Base-by-base conservation (phyloP, 2,329 filamentous ascomycete species). In the Arthrobotrys sinensis region DNA sequence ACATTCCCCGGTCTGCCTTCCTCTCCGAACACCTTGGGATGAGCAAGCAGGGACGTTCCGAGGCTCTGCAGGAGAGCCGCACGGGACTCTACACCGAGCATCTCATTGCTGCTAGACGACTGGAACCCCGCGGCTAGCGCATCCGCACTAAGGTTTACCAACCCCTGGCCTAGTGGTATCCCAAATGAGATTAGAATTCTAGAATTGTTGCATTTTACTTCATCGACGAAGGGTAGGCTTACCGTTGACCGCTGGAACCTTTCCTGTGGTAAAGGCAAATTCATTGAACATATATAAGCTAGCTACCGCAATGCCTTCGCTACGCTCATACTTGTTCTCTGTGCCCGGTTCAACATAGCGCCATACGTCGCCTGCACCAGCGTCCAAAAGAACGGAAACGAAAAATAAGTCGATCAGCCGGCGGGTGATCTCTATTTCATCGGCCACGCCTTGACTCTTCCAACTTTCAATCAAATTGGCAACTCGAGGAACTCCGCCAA, bases 281-380 rank as follows among this genome's bases (percentile, higher is more conserved):
- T 89, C 69, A 32, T 72, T 81, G 45, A 82, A 82, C 81, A 82
- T 82, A 28, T 82, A 81, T 81, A 91, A 83, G 83, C 89, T 91
- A 52, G 90, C 90, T 4, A 92, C 90, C 7, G 94, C 94, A 68
- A 97, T 88, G 7, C 94, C 94, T 84, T 97, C 96, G 79, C 94
- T 97, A 57, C 96, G 90, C 65, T 90, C 88, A 85, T 95, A 98
- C 46, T 92, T 85, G 79, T 91, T 91, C 75, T 92, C 93, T 80
- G 93, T 96, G 83, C 97, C 93, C 79, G 91, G 91, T 83, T 93
- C 96, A 86, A 93, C 95, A 86, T 97, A 99, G 81, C 90, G 91
- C 96, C 96, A 99, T 80, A 90, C 88, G 2, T 90, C 95, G 45
- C 96, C 96, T 1, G 96, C 94, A 45, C 96, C 96, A 4, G 96